Evolutionary conservation across 345 rosid genomes (phyloP), one percentile per base, ranked within the genome.

Genomic region (Draba incana): DNA sequence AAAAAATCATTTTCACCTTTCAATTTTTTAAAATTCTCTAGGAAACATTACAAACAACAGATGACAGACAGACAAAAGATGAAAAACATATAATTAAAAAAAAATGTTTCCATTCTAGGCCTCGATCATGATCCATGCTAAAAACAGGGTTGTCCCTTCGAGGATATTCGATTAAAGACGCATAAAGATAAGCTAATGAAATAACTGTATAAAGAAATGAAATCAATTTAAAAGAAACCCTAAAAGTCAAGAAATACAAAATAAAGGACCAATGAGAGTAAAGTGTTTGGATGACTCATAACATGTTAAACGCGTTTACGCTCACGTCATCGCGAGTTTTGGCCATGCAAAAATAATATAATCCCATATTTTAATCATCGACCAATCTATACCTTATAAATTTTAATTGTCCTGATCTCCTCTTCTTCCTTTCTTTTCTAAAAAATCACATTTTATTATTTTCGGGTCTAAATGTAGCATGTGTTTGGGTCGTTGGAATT

Each of bases 231-330:
- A 63, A 46, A 45, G 12, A 37, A 44, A 55, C 10, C 48, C 37
- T 14, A 4, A 56, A 62, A 38, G 64, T 54, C 1, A 52, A 62
- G 35, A 70, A 42, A 45, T 0, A 10, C 10, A 37, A 37, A 14
- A 6, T 4, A 73, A 63, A 55, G 65, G 11, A 50, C 71, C 61
- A 57, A 65, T 50, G 41, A 49, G 30, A 23, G 23, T 55, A 46
- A 69, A 60, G 74, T 50, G 52, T 59, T 59, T 58, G 38, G 74
- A 52, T 61, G 77, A 65, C 71, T 66, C 71, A 39, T 31, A 49
- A 45, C 66, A 57, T 72, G 77, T 72, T 65, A 56, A 39, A 48
- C 27, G 7, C 35, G 35, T 31, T 31, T 33, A 65, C 60, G 72
- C 43, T 56, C 67, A 59, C 49, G 42, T 38, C 43, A 31, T 35